Conservation (phyloP, 2,329 filamentous ascomycete genomes). For the Cordyceps militaris region DNA sequence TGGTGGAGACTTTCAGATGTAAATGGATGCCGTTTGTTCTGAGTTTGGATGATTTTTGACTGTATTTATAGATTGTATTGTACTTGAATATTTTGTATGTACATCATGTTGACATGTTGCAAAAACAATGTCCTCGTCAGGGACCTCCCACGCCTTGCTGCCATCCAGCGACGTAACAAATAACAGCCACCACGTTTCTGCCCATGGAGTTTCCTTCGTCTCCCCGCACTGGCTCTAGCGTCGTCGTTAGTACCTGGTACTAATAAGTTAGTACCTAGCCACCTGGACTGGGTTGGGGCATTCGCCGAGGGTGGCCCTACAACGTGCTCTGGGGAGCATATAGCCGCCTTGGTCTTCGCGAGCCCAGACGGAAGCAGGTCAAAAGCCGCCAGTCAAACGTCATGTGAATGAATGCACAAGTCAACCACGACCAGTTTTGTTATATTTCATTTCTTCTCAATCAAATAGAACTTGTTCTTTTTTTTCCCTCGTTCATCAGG, state of each 20-base stretch:
- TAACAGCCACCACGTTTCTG: background rate
- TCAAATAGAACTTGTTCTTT: background rate
- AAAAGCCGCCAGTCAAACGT: no score
- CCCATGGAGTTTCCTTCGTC: background rate
- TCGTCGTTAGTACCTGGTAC: background rate
- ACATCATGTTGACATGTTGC: no score
- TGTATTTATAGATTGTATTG: background rate
- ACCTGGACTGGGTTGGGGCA: slow-evolving; percentile 1
- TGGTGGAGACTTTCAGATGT: slow-evolving; percentile 11
- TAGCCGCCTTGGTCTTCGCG: background rate
- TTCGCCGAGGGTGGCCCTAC: background rate
- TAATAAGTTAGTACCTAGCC: background rate
- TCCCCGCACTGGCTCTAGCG: background rate
- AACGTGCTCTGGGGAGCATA: background rate
- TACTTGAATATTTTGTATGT: no score
- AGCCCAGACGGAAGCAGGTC: no score
- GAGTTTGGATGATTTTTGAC: background rate
- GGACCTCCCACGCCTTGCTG: no score
- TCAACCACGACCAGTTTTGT: background rate
- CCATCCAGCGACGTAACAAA: background rate
- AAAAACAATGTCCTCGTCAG: no score
- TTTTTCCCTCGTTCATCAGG: background rate
- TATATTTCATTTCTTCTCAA: background rate
- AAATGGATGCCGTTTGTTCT: background rate
- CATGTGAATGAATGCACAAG: background rate